Evolutionary conservation across 371 early-diverging fungal genomes (phyloP), one percentile per base, ranked within the genome.

Genomic region (Mucor mucedo): DNA sequence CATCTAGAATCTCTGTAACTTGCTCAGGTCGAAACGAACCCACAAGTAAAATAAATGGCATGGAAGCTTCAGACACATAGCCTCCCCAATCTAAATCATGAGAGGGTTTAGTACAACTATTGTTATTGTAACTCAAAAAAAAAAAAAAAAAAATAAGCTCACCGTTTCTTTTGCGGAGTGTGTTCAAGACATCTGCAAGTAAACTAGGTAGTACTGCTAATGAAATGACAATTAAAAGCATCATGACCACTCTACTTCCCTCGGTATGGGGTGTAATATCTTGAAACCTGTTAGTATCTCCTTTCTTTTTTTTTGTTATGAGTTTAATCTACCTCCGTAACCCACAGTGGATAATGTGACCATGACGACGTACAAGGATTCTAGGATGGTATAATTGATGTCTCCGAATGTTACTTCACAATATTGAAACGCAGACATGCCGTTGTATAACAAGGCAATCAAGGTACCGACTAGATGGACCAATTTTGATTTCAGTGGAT

Each of bases 311-410:
- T 35, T 35, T 35, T 35, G 4, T 35, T 35, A 40, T 40, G 6
- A 39, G 39, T 54, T 7, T 0, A 10, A 48, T 40, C 38, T 60
- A 79, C 79, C 80, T 38, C 93, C 93, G 63, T 91, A 93, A 1
- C 93, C 93, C 9, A 93, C 93, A 0, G 93, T 93, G 0, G 90
- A 85, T 6, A 89, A 70, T 1, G 88, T 90, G 30, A 87, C 85
- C 66, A 89, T 79, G 29, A 84, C 86, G 50, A 85, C 81, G 60
- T 88, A 87, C 57, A 82, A 55, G 0, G 85, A 82, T 11, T 86
- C 86, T 57, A 84, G 52, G 16, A 87, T 70, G 2, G 82, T 66
- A 29, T 79, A 81, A n/a, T 77, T 75, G n/a, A 66, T 42, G 9
- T 76, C 68, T 2, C 77, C 84, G 72, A 89, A 89, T 38, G 79